Evolutionary conservation across 441 rosid genomes (phyloP), one percentile per base, ranked within the genome.

Genomic region (Breynia disticha): DNA sequence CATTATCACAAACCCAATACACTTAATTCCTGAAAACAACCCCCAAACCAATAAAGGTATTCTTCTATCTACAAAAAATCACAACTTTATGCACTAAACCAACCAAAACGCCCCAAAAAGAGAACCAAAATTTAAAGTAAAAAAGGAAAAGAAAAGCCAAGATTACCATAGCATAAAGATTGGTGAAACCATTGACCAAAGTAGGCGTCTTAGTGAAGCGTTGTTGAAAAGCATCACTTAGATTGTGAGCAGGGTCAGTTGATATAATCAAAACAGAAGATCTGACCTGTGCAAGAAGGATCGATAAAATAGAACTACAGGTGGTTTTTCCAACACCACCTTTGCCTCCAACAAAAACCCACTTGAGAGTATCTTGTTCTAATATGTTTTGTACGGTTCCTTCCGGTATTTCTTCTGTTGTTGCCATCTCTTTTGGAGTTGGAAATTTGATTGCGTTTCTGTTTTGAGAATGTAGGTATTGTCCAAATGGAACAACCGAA

Each of bases 161-260:
- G 19, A 45, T 38, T 62, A 93, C 99, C 99, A 93, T 89, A 41
- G 97, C 96, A 46, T 80, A 94, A 32, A 94, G 76, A 80, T 94
- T 94, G 71, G 82, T 56, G 83, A 94, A 94, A 12, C 97, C 97
- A 74, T 82, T 78, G 52, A 89, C 94, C 68, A 94, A 61, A 68
- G 96, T 79, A 3, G 97, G 99, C 4, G 76, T 63, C 73, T 80
- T 93, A 19, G 96, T 81, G 68, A 94, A 94, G 13, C 97, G 85
- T 56, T 94, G 96, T 61, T 94, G 99, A 73, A 94, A 94, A 5
- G 97, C 97, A 65, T 94, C 95, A 71, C 97, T 94, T 69, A 89
- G 97, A 73, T 94, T 94, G 77, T 94, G 99, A 71, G 99, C 99
- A 1, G 99, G 99, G 62, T 94, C 99, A 42, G 99, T 94, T 67